Percentiles rank a stretch among this genome's conserved stretches.
These are phyloP conservation scores for Aspergillus egyptiacus DNA, from an alignment of 495 filamentous ascomycete genomes.

Conservation along the genomic window DNA sequence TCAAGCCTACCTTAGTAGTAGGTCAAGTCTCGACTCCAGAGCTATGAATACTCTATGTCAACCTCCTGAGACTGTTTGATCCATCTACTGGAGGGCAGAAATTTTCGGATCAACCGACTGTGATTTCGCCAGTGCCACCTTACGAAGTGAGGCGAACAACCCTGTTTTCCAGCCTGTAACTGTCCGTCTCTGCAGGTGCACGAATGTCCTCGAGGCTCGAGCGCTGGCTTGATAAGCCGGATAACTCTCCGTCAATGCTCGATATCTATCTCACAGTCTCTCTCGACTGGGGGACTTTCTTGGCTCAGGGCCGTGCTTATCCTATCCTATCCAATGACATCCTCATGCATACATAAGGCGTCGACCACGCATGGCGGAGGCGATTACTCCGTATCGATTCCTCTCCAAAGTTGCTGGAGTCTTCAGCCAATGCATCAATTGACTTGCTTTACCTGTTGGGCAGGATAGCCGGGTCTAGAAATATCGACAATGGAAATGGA, in stretches of 20 bases:
- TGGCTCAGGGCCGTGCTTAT: not conserved
- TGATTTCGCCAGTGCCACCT: slow-evolving; percentile 7
- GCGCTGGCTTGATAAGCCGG: not conserved
- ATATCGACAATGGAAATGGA: not conserved
- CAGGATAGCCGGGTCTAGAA: not conserved
- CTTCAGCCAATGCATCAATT: not conserved
- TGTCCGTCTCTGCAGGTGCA: slow-evolving; percentile 14
- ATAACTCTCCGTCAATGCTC: not conserved
- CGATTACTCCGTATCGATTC: not conserved
- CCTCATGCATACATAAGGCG: not conserved
- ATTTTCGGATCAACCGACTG: not conserved
- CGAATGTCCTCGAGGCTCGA: not conserved
- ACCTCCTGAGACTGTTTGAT: not conserved
- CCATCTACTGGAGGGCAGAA: not conserved
- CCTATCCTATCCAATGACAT: not conserved
- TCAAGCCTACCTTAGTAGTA: not conserved
- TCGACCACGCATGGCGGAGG: slow-evolving; percentile 1
- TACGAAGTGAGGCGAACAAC: slow-evolving; percentile 21
- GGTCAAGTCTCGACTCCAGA: too few species aligned
- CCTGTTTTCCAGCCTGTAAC: slow-evolving; percentile 21
- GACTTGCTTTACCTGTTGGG: not conserved
- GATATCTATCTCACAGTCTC: too few species aligned
- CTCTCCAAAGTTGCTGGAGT: not conserved
- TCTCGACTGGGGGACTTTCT: slow-evolving; percentile 4
- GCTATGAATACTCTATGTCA: too few species aligned